Evolutionary conservation across 352 stramenopile genomes (phyloP).

Genomic region (Globisporangium camurandrum): DNA sequence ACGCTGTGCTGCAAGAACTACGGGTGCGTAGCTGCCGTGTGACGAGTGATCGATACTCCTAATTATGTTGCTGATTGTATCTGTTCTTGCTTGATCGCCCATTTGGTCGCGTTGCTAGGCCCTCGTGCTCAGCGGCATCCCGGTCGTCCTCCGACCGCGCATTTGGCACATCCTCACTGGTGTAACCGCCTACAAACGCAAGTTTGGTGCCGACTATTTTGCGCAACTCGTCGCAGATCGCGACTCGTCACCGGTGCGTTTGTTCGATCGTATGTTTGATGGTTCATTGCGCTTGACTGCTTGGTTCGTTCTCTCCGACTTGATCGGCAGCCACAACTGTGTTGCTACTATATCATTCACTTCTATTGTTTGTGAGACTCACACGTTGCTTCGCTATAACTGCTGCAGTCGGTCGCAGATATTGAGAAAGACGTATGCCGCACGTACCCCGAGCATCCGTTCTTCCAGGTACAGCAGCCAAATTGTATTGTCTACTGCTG

Average conservation of each 20-base stretch:
- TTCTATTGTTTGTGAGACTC: neutral
- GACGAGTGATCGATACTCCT: no score
- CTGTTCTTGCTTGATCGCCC: neutral
- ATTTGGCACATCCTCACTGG: constrained; percentile 34
- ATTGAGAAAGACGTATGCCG: constrained; percentile 62
- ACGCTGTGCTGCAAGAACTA: neutral
- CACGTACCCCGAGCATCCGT: constrained; percentile 54
- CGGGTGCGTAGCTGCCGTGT: neutral
- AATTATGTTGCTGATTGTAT: no score
- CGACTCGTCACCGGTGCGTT: constrained; percentile 15
- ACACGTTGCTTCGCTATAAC: neutral
- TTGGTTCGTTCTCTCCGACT: no score
- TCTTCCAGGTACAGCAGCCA: constrained; percentile 37
- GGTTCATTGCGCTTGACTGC: no score
- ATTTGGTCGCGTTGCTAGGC: constrained; percentile 11
- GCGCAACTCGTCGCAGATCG: constrained; percentile 11
- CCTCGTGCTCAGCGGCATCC: constrained; percentile 35
- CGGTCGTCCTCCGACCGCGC: constrained; percentile 24
- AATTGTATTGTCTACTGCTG: no score
- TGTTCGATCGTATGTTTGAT: no score
- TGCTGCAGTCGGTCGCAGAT: constrained; percentile 22
- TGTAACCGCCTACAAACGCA: constrained; percentile 22
- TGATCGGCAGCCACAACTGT: no score
- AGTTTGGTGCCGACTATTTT: constrained; percentile 27
- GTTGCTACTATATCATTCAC: no score